Percentiles rank a stretch among this genome's conserved stretches.
phyloP scores from a whole-genome alignment of 75 land plant genomes.

The Cunninghamia lanceolata region DNA sequence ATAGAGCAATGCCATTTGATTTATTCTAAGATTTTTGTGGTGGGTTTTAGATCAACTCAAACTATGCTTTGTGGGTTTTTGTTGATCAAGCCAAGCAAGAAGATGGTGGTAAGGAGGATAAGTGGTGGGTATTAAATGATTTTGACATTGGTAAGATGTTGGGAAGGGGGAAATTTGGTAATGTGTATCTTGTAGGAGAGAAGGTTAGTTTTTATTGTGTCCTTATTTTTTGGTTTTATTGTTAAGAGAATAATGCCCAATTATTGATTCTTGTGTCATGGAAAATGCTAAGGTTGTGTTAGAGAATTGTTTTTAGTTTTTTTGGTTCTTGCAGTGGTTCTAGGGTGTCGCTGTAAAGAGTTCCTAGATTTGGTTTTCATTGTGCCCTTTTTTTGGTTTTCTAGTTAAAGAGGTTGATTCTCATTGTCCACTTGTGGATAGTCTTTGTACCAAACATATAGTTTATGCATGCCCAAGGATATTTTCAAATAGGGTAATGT shows the following conservation, averaged over 20 bases:
- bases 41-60: no score
- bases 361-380: no score
- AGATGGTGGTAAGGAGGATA: not conserved
- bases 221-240: not conserved
- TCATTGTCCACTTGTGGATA: not conserved
- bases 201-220: conserved; percentile 30
- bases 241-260: not conserved
- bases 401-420: no score
- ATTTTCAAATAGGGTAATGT: no score
- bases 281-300: no score
- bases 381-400: no score
- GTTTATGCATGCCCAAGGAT: no score
- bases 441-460: not conserved
- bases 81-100: not conserved
- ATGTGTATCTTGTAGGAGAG: conserved; percentile 80
- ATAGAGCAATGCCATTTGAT: not conserved
- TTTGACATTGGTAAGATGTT: conserved; percentile 80
- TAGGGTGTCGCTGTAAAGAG: no score
- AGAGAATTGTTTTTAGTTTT: no score
- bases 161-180: conserved; percentile 82
- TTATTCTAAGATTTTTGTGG: not conserved
- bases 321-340: no score
- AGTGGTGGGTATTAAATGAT: conserved; percentile 46
- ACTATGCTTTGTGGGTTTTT: not conserved
- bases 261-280: not conserved